phyloP scores from a whole-genome alignment of 306 rosid species.

The Macrotyloma uniflorum region DNA sequence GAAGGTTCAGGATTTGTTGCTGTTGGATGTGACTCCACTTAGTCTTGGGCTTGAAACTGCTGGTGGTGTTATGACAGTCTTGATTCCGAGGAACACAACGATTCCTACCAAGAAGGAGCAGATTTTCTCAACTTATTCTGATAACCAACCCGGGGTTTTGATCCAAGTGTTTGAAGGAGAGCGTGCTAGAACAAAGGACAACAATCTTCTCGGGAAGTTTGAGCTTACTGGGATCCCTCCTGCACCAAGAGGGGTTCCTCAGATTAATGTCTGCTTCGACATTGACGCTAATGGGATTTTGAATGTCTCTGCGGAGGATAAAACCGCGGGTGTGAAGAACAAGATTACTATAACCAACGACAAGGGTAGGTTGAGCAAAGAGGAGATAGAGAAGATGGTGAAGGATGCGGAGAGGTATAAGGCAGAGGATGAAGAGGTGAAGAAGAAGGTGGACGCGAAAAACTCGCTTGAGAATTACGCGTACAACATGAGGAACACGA shows the following conservation, averaged over 20 bases:
- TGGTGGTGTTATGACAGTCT: slow-evolving; percentile 80
- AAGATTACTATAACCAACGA: slow-evolving; percentile 81
- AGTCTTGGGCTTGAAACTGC: slow-evolving; percentile 81
- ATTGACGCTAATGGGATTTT: slow-evolving; percentile 78
- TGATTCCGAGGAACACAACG: slow-evolving; percentile 82
- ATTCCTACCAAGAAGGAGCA: slow-evolving; percentile 86
- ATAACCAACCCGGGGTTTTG: slow-evolving; percentile 85
- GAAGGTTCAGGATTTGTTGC: slow-evolving; percentile 73
- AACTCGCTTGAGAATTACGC: slow-evolving; percentile 84
- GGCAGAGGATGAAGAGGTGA: slow-evolving; percentile 87
- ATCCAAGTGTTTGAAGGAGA: slow-evolving; percentile 90
- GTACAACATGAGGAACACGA: slow-evolving; percentile 79
- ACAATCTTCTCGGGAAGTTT: slow-evolving; percentile 76
- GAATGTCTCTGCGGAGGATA: slow-evolving; percentile 81
- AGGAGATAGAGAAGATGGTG: slow-evolving; percentile 87
- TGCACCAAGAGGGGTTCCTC: slow-evolving; percentile 85
- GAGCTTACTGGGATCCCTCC: slow-evolving; percentile 86
- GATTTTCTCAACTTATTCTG: slow-evolving; percentile 77
- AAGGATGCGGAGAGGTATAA: slow-evolving; percentile 80
- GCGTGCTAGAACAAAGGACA: slow-evolving; percentile 69
- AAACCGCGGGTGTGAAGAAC: slow-evolving; percentile 90
- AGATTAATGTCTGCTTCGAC: slow-evolving; percentile 71
- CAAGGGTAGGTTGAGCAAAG: slow-evolving; percentile 82
- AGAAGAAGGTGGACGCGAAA: slow-evolving; percentile 88
- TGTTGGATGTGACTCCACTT: slow-evolving; percentile 79